Evolutionary conservation across 1,284 basidiomycete genomes (phyloP).

Genomic region (Malassezia psittaci): DNA sequence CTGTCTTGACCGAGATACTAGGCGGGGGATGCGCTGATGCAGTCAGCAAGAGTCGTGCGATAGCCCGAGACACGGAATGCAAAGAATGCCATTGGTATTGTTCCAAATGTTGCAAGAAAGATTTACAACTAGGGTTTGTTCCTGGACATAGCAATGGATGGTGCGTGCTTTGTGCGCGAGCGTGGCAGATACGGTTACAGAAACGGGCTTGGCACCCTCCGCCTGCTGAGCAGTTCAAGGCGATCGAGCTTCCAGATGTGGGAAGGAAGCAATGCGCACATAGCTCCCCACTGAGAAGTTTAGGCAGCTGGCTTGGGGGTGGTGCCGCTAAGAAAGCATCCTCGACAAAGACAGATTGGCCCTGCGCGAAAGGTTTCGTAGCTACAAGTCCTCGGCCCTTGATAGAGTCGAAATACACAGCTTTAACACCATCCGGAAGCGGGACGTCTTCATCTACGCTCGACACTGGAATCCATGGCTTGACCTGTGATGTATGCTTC

Average conservation of each 20-base stretch:
- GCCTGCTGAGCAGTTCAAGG: constrained; percentile 29
- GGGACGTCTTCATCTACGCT: constrained; percentile 23
- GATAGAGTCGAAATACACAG: constrained; percentile 59
- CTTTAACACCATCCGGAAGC: constrained; percentile 51
- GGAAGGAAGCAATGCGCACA: constrained; percentile 38
- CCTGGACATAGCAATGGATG: constrained; percentile 66
- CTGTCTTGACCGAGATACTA: constrained; percentile 34
- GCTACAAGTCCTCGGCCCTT: constrained; percentile 78
- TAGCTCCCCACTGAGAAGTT: constrained; percentile 23
- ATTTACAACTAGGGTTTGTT: constrained; percentile 59
- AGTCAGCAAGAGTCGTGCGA: constrained; percentile 58
- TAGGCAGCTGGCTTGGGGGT: constrained; percentile 24
- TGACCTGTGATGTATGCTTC: neutral
- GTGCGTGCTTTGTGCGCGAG: constrained; percentile 54
- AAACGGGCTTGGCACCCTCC: constrained; percentile 55
- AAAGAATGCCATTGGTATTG: constrained; percentile 62
- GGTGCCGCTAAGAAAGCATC: constrained; percentile 49
- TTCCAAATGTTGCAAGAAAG: constrained; percentile 58
- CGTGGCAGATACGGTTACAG: constrained; percentile 66
- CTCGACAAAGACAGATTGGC: constrained; percentile 72
- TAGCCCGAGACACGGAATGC: constrained; percentile 61
- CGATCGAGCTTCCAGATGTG: constrained; percentile 39
- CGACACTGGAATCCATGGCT: constrained; percentile 22
- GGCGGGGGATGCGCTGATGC: constrained; percentile 48
- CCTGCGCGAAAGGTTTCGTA: constrained; percentile 57